Evolutionary conservation across 371 early-diverging fungal species (phyloP), one percentile per base, ranked within the genome.

Genomic region (Mortierella sp.): DNA sequence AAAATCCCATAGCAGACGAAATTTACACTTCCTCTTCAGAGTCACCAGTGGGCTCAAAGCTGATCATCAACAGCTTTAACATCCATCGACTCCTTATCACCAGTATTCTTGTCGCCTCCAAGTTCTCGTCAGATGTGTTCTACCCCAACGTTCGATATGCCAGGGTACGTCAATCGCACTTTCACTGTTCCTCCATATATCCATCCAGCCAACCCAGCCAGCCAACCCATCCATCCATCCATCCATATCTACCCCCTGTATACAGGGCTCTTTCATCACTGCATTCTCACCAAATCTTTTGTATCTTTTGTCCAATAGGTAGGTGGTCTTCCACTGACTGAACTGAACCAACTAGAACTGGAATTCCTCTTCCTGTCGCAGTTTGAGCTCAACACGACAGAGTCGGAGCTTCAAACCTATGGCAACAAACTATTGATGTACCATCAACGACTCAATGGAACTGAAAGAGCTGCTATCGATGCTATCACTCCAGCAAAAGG

Each of bases 271-370:
- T 40, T 22, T 62, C 32, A 35, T 57, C 51, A 30, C 30, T 30
- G 6, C 47, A 66, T 51, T 57, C 24, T 9, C 30, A 35, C n/a
- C n/a, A n/a, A n/a, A n/a, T 12, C 47, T 43, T 51, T 40, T n/a
- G 2, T 49, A 59, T 8, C 45, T n/a, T 37, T 58, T 58, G 59
- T 40, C 55, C 24, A 60, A 5, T 77, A 91, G 89, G 96, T 97
- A 20, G 97, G 97, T 28, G 97, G 97, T 0, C 85, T 97, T 8
- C 90, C 94, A 3, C 75, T 94, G 22, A 83, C 84, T 14, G 97
- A 97, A 76, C 85, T 97, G 70, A 97, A 97, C 83, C 86, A 93
- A 68, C 85, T 97, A 40, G 97, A 97, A 74, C 77, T 97, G 40
- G 97, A 97, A 85, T 93, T 97, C 66, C 86, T 96, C 51, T 94